phyloP scores from a whole-genome alignment of 148 eudicot species.

The Pharnaceum exiguum region DNA sequence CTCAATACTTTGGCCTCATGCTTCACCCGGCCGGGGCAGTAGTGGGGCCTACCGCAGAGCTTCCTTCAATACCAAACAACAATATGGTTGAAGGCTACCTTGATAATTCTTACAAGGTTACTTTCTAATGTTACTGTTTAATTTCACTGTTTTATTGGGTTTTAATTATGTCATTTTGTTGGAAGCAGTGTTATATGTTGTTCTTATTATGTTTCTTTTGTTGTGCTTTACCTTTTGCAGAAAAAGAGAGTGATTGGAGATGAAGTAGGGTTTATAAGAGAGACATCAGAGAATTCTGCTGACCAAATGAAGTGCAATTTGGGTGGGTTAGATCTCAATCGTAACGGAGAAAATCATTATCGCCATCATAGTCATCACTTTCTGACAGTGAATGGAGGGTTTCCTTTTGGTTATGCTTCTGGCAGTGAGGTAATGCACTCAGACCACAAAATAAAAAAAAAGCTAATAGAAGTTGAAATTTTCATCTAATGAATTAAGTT shows the following conservation, averaged over 20 bases:
- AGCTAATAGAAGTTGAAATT: too few species aligned
- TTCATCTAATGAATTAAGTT: too few species aligned
- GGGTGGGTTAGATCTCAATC: constrained; percentile 16
- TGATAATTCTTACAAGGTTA: constrained; percentile 8
- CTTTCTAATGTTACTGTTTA: neutral
- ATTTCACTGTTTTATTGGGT: constrained; percentile 24
- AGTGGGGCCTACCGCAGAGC: constrained; percentile 31
- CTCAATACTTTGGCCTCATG: constrained; percentile 12
- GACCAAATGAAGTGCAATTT: constrained; percentile 6
- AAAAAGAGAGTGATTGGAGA: constrained; percentile 27
- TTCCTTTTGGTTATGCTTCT: constrained; percentile 4
- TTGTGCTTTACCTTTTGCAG: constrained; percentile 10
- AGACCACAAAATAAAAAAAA: neutral
- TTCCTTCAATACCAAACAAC: constrained; percentile 54
- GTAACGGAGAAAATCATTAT: constrained; percentile 1
- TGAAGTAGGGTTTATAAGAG: constrained; percentile 28
- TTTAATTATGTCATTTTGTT: neutral
- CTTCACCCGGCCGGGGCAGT: constrained; percentile 1
- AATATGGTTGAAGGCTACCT: neutral
- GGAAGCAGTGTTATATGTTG: neutral
- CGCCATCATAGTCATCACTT: too few species aligned
- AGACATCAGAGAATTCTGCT: constrained; percentile 7
- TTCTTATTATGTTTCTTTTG: neutral
- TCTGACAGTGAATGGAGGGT: too few species aligned
- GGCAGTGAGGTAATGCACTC: constrained; percentile 17